Evolutionary conservation across 1,284 basidiomycete genomes (phyloP).

Genomic region (Spongispora temasekensis): DNA sequence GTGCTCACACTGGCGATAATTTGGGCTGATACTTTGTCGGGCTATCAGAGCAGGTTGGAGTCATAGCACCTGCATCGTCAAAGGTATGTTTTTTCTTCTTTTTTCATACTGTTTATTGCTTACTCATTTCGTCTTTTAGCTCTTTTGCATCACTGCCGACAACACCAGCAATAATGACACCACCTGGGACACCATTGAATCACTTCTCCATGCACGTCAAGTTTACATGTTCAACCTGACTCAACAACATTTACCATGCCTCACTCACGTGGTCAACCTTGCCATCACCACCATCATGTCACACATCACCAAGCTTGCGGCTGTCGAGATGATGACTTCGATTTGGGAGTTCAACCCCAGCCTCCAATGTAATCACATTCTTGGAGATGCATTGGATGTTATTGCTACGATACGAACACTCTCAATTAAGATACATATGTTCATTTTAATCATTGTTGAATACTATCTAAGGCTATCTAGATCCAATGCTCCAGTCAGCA

Average conservation of each 20-base stretch:
- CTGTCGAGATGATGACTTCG: background rate
- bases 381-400: background rate
- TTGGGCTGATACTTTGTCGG: background rate
- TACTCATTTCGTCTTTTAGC: background rate
- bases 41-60: background rate
- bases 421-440: background rate
- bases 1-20: background rate
- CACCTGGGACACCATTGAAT: background rate
- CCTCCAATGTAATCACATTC: background rate
- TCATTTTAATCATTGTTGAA: no score
- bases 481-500: no score
- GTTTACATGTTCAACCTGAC: background rate
- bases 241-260: background rate
- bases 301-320: background rate
- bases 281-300: background rate
- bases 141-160: background rate
- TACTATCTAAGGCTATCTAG: no score
- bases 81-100: background rate
- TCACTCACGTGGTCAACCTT: background rate
- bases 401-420: background rate
- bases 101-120: background rate
- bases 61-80: background rate
- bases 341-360: background rate
- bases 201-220: background rate
- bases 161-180: background rate